Evolutionary conservation across 495 filamentous ascomycete genomes (phyloP).

Genomic region (Neurospora sp.): DNA sequence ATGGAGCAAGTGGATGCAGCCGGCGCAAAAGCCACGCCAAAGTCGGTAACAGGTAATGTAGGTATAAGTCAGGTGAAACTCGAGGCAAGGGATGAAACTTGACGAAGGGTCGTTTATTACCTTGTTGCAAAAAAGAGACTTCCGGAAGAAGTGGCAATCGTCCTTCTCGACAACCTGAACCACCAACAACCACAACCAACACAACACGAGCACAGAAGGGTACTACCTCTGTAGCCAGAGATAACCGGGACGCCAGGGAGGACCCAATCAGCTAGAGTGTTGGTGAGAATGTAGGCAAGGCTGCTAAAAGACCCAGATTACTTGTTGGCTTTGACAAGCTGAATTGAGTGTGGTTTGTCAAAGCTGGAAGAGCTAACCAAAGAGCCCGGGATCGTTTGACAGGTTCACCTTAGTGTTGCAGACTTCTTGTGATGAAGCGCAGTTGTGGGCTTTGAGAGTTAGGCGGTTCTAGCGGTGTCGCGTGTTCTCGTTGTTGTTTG

Average conservation of each 20-base stretch:
- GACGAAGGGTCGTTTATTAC: not conserved
- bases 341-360: not conserved
- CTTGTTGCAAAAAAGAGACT: not conserved
- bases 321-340: not conserved
- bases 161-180: not conserved
- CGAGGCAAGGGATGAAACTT: not conserved
- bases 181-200: not conserved
- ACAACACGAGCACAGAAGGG: not conserved
- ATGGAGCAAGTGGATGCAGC: not conserved
- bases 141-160: not conserved
- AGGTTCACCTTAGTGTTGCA: not conserved
- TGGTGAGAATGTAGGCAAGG: not conserved
- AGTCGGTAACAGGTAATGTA: not conserved
- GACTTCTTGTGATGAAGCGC: not conserved
- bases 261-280: not conserved
- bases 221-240: not conserved
- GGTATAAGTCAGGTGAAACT: not conserved
- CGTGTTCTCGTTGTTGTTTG: not conserved
- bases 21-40: not conserved
- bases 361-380: not conserved
- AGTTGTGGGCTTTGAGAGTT: not conserved
- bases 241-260: not conserved
- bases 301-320: not conserved
- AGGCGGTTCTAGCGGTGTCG: not conserved
- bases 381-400: not conserved